phyloP scores from a whole-genome alignment of 2,329 filamentous ascomycete genomes.

The Fusarium sulawesiense region DNA sequence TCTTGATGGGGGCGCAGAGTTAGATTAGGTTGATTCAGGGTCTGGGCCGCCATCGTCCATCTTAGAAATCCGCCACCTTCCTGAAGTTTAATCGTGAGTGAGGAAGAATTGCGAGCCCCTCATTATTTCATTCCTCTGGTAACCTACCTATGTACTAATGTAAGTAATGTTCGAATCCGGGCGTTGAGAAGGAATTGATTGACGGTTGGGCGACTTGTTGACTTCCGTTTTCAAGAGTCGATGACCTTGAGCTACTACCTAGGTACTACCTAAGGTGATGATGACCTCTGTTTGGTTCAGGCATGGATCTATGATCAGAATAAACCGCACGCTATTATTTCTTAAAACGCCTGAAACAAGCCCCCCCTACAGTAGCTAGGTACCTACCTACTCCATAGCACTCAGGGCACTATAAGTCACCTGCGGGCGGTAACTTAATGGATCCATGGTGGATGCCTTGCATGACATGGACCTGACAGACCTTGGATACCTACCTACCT shows the following conservation, averaged over 20 bases:
- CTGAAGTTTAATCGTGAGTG: constrained; percentile 19
- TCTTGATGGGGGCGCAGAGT: background rate
- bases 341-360: constrained; percentile 38
- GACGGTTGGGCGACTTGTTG: background rate
- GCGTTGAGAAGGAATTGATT: constrained; percentile 22
- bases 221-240: constrained; percentile 3
- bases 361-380: background rate
- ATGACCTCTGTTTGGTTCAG: background rate
- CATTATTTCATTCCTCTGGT: constrained; percentile 3
- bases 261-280: background rate
- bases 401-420: background rate
- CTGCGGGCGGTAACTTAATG: background rate
- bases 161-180: constrained; percentile 3
- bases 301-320: constrained; percentile 2
- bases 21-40: constrained; percentile 10
- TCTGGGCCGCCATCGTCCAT: constrained; percentile 26
- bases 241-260: background rate
- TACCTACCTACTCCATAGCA: too few relatives aligned
- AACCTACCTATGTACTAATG: background rate
- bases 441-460: background rate
- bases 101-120: background rate
- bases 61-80: constrained; percentile 37
- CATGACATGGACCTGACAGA: background rate
- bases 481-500: background rate
- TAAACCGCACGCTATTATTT: constrained; percentile 34